These are phyloP conservation scores for Vigna nakashimae DNA, from an alignment of 306 rosid genomes.

Conservation along the genomic window DNA sequence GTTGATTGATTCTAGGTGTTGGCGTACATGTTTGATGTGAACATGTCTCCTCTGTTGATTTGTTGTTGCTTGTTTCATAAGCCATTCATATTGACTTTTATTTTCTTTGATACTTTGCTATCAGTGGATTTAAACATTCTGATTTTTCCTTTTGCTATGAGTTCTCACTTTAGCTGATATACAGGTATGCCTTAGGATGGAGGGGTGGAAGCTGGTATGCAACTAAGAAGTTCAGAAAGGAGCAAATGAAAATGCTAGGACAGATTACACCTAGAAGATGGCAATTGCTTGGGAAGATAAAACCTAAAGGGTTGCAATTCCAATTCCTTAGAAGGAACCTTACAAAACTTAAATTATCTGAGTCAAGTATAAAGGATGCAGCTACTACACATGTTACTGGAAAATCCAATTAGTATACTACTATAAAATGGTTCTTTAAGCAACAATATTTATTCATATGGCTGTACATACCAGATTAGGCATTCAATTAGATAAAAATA, in stretches of 20 bases:
- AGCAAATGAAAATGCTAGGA: conserved; percentile 84
- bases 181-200: conserved; percentile 96
- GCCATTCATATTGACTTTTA: background rate
- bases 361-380: too few species aligned
- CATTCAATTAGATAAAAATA: too few species aligned
- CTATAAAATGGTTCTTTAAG: too few species aligned
- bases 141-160: background rate
- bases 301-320: too few species aligned
- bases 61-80: background rate
- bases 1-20: background rate
- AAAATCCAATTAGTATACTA: too few species aligned
- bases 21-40: conserved; percentile 23
- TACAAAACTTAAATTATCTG: too few species aligned
- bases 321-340: too few species aligned
- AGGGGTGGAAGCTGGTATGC: conserved; percentile 87
- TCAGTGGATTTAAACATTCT: background rate
- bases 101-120: conserved; percentile 17
- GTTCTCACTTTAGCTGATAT: conserved; percentile 31
- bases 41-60: background rate
- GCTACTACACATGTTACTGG: too few species aligned
- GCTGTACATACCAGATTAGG: too few species aligned
- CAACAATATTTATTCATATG: too few species aligned
- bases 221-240: conserved; percentile 72
- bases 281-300: too few species aligned
- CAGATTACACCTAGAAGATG: too few species aligned